Percentiles rank a stretch among this genome's conserved stretches.
phyloP scores from a whole-genome alignment of 495 filamentous ascomycete species.

The Viridothelium virens region DNA sequence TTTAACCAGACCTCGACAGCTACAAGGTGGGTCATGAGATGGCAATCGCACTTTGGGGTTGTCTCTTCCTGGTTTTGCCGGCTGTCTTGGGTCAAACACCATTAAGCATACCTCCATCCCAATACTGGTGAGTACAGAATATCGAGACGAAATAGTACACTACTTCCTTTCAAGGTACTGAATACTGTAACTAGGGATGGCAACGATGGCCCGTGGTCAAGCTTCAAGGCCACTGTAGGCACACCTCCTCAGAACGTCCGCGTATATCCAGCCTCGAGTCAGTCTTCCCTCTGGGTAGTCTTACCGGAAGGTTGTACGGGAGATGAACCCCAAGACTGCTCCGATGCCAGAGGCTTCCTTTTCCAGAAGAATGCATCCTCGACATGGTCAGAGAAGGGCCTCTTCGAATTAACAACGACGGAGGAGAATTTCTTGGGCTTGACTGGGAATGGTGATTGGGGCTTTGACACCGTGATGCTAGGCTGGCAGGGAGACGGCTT shows the following conservation, averaged over 20 bases:
- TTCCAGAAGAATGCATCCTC: constrained; percentile 37
- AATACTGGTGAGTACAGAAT: constrained; percentile 11
- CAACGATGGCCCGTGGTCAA: constrained; percentile 37
- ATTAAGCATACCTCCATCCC: constrained; percentile 14
- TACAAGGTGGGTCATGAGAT: not conserved
- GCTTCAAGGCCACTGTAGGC: constrained; percentile 35
- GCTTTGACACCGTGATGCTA: constrained; percentile 45
- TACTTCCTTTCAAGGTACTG: not conserved
- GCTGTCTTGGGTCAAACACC: not conserved
- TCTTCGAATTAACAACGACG: constrained; percentile 20
- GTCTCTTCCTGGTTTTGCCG: not conserved
- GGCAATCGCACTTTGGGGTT: not conserved
- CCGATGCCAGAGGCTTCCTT: constrained; percentile 43
- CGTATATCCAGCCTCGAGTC: constrained; percentile 15
- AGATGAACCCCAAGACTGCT: constrained; percentile 23
- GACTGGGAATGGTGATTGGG: constrained; percentile 37
- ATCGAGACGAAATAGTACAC: not conserved
- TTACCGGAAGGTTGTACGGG: constrained; percentile 35
- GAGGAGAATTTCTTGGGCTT: constrained; percentile 36
- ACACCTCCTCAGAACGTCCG: constrained; percentile 32
- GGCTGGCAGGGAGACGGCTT: constrained; percentile 40
- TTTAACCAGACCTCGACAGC: not conserved
- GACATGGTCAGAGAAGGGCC: constrained; percentile 27
- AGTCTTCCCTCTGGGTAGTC: constrained; percentile 32
- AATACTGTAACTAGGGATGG: constrained; percentile 29